Evolutionary conservation across 176 grass and related monocot genomes (phyloP), one percentile per base, ranked within the genome.

Genomic region (Aegilops speltoides): DNA sequence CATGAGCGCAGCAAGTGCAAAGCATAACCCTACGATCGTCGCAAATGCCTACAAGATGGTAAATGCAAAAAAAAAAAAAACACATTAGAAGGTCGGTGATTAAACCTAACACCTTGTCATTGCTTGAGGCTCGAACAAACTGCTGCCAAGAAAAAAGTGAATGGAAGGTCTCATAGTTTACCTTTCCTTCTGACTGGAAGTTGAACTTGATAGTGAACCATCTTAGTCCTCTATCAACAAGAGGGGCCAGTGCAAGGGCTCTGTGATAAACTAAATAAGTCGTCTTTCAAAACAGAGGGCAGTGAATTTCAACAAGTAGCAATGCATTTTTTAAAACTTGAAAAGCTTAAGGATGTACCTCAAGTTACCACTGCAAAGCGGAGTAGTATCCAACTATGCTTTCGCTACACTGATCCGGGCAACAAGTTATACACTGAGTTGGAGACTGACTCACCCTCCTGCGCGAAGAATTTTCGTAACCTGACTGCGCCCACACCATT

Each of bases 171-270:
- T 29, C 46, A 43, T 72, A 46, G 68, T 25, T 76, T 67, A 98
- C 96, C 93, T 88, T 95, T 79, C 88, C 89, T 88, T 94, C 84
- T 37, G 93, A 98, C 74, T 91, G 62, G 46, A 95, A 98, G 24
- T 92, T 92, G 70, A 95, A 95, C 89, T 84, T 95, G 82, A 92
- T 38, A 26, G 90, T 98, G 90, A 98, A 98, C 96, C 96, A 95
- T 85, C 82, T 89, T 68, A 95, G 65, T 64, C 93, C 93, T 89
- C 81, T 93, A 15, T 92, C 96, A 26, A 94, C 96, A 85, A 92
- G 90, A 86, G 93, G 96, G 87, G 96, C 93, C 64, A 95, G 40
- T 38, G 88, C 93, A 79, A 98, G 82, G 10, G 96, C 96, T 71
- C 96, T 95, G 56, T 3, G n/a, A 34, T 41, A 81, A 46, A 84